Evolutionary conservation across 1,284 basidiomycete genomes (phyloP).

Genomic region (Pseudozyma flocculosa): DNA sequence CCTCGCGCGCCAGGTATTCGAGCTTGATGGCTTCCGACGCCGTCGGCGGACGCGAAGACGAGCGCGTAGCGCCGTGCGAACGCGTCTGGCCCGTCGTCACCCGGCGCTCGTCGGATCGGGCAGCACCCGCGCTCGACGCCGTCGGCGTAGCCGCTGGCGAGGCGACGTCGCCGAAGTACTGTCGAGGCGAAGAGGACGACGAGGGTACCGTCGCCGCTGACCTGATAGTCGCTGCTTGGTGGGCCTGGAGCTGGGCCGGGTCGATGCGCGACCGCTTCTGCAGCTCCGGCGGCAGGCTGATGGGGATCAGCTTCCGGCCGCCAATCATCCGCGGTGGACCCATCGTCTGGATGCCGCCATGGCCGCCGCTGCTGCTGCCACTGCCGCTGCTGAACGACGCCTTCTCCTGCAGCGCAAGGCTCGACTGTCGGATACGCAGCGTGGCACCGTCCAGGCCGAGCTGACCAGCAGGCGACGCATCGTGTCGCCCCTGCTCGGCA

Average conservation of each 20-base stretch:
- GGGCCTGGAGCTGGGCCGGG: conserved; percentile 17
- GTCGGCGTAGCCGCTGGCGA: too few species aligned
- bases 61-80: too few species aligned
- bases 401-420: conserved; percentile 14
- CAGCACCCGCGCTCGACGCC: too few species aligned
- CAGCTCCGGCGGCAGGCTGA: conserved; percentile 29
- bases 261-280: conserved; percentile 12
- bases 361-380: too few species aligned
- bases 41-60: conserved; percentile 19
- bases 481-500: too few species aligned
- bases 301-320: conserved; percentile 26
- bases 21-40: conserved; percentile 33
- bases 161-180: too few species aligned
- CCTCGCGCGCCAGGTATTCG: conserved; percentile 19
- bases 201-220: too few species aligned
- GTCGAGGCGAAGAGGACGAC: too few species aligned
- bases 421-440: background rate
- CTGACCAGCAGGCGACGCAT: too few species aligned
- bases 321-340: conserved; percentile 14
- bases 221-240: background rate
- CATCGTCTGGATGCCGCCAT: too few species aligned
- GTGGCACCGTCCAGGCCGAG: conserved; percentile 6
- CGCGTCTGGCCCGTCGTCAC: too few species aligned
- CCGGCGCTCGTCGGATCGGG: too few species aligned
- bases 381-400: conserved; percentile 14